Evolutionary conservation across 2,329 filamentous ascomycete species (phyloP), one percentile per base, ranked within the genome.

Genomic region (Aspergillus hiratsukae): DNA sequence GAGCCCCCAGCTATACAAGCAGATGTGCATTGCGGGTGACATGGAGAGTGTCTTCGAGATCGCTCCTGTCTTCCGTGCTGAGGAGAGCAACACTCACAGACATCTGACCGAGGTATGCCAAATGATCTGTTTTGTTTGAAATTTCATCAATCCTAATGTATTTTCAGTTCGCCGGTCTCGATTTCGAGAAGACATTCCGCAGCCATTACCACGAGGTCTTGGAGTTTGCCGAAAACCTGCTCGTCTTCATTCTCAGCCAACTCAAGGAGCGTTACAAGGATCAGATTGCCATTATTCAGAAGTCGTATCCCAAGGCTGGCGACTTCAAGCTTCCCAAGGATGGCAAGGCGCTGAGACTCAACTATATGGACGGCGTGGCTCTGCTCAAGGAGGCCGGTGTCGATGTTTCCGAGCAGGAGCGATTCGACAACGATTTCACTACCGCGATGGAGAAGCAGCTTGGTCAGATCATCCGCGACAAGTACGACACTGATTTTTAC

Each of bases 401-500:
- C 52, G 77, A 80, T 53, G 76, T 77, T 27, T 77, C 76, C 3
- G 77, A 79, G 61, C 76, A 78, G 61, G 77, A 80, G 61, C 69
- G 70, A 52, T 78, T 78, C 56, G 75, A 77, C 59, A 79, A 78
- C 52, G 77, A 79, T 59, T 69, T 79, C 60, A 71, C 69, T 55
- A 80, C 78, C 8, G 72, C 77, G 7, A 78, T 79, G 73, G 78
- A 80, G 67, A 80, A 74, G 78, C 89, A 88, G n/a, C 86, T 97
- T 8, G 94, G 94, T 56, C 87, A 86, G 27, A 81, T 97, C 49
- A 85, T 97, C 63, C 87, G 90, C 56, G 83, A 90, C 66, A 97
- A 96, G 78, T 96, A 88, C 82, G 84, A 88, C 71, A 94, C 91
- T 58, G 94, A 99, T 78, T 97, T 97, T 79, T 97, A 96, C 78